Conservation (phyloP, 2,329 filamentous ascomycete species). For the Colletotrichum salicis region DNA sequence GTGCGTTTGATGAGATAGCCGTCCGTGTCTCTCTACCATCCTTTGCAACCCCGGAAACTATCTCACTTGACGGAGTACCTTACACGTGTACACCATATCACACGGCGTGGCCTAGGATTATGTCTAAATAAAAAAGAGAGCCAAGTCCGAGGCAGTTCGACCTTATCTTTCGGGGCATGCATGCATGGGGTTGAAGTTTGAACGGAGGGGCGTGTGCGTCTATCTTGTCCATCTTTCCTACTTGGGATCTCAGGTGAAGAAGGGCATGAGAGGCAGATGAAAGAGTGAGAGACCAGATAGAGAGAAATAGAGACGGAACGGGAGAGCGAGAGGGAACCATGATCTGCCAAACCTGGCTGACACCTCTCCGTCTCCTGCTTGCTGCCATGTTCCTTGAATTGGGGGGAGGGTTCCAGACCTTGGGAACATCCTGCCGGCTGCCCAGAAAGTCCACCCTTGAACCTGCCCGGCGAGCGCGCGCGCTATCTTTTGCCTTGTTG, state of each 20-base stretch:
- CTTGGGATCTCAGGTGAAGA: background rate
- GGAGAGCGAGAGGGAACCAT: background rate
- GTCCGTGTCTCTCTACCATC: background rate
- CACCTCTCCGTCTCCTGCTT: background rate
- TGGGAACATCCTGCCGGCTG: background rate
- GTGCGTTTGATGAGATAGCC: background rate
- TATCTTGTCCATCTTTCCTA: background rate
- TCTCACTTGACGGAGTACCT: background rate
- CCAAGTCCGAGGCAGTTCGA: background rate
- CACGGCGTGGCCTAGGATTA: background rate
- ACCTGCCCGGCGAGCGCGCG: background rate
- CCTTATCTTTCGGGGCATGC: background rate
- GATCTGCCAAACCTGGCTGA: background rate
- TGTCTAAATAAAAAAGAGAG: background rate
- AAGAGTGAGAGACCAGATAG: background rate
- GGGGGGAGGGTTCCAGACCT: background rate
- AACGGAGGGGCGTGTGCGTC: background rate
- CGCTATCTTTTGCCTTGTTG: background rate
- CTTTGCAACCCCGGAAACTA: background rate
- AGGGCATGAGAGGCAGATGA: background rate
- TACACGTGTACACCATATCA: background rate
- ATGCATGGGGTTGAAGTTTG: background rate
- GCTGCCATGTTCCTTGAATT: background rate
- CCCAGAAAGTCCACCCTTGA: background rate
- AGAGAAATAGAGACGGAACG: background rate